Evolutionary conservation across 116 monocot species (phyloP), one percentile per base, ranked within the genome.

Genomic region (Iris pallida): DNA sequence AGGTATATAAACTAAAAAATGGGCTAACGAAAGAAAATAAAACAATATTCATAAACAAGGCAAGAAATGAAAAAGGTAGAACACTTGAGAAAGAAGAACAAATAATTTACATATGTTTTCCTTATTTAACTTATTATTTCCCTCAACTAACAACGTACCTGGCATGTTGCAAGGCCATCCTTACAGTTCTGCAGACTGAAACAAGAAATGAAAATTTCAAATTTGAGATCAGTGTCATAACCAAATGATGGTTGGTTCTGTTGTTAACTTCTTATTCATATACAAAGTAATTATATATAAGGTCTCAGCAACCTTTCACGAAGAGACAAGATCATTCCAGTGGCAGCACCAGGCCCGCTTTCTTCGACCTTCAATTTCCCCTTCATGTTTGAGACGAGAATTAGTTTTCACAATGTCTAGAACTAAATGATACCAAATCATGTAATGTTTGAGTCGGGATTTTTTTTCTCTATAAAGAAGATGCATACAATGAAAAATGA

Each of bases 271-370:
- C 59, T 59, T 10, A 15, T 17, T 12, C 42, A 59, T 6, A 19
- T 8, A 57, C 0, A 57, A 19, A 61, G 15, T 42, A 9, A 30
- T 40, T 16, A 12, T 47, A 13, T 16, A 65, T 42, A 15, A 56
- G 52, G 48, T 59, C 4, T 6, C 3, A 60, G 49, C 45, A 73
- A 92, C 96, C 96, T 96, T 78, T 96, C 96, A 53, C 96, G 89
- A 53, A 96, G 86, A 75, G 96, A 91, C 55, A 96, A 75, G 66
- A 96, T 96, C 82, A 96, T 87, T 48, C 96, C 96, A 51, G 96
- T 96, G 7, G 86, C 80, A 19, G 83, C 91, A 73, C 96, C 96
- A 61, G 91, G 94, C 15, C 81, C 91, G 79, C 75, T 84, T 78
- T 86, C 86, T 71, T 84, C 88, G 7, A 63, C 69, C 45, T 71